Percentiles rank a stretch among this genome's conserved stretches.
These are phyloP conservation scores for Salix koriyanagi DNA, from an alignment of 345 rosid genomes.

Conservation along the genomic window DNA sequence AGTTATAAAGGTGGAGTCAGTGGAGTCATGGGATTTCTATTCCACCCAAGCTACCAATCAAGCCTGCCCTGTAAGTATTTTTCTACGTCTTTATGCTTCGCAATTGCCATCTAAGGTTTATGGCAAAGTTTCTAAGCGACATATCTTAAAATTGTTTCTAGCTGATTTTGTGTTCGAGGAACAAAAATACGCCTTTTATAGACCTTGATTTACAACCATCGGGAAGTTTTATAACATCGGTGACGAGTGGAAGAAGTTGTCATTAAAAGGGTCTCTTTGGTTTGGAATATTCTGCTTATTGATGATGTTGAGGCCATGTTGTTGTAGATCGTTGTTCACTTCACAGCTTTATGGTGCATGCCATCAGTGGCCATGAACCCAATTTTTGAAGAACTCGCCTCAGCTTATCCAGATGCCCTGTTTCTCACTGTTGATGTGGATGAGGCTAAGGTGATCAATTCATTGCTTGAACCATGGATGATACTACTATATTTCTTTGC, in stretches of 20 bases:
- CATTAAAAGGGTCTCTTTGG: not conserved
- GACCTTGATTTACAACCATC: not conserved
- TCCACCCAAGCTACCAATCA: constrained; percentile 57
- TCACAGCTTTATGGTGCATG: constrained; percentile 86
- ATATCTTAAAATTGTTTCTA: not conserved
- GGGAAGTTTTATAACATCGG: not conserved
- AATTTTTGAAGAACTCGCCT: constrained; percentile 62
- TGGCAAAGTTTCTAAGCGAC: not conserved
- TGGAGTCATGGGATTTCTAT: constrained; percentile 63
- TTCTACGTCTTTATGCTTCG: not conserved
- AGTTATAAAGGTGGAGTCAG: constrained; percentile 56
- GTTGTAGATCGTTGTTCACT: constrained; percentile 73
- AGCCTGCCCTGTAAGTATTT: constrained; percentile 55
- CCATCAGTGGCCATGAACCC: constrained; percentile 93
- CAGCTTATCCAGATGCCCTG: constrained; percentile 50
- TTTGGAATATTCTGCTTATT: not conserved
- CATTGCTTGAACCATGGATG: not conserved
- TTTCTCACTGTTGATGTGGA: constrained; percentile 89
- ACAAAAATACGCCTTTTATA: not conserved
- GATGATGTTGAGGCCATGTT: not conserved
- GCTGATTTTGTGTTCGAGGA: not conserved
- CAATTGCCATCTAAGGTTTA: not conserved
- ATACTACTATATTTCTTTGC: not conserved
- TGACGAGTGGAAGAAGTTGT: not conserved
- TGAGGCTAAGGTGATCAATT: constrained; percentile 59